These are phyloP conservation scores for Colletotrichum costaricense DNA, from an alignment of 2,329 filamentous ascomycete genomes.

Conservation along the genomic window DNA sequence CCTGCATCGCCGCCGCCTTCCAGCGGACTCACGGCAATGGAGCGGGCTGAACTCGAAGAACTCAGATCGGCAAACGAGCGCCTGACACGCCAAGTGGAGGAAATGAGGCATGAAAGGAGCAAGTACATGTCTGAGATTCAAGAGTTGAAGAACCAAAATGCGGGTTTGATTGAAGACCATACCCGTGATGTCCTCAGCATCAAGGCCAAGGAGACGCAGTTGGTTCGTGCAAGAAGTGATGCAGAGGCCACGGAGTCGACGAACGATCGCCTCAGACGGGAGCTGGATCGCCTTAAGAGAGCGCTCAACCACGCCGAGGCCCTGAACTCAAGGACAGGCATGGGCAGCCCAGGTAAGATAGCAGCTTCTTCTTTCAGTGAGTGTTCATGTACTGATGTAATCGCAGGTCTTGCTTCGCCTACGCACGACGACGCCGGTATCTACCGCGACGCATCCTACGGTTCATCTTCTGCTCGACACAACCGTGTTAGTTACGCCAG, in stretches of 20 bases:
- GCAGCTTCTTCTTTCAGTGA: too few relatives aligned
- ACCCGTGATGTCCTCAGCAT: conserved; percentile 95
- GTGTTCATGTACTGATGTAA: background rate
- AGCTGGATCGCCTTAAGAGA: conserved; percentile 93
- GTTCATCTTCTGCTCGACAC: conserved; percentile 47
- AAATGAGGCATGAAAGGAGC: conserved; percentile 83
- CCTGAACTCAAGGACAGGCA: conserved; percentile 47
- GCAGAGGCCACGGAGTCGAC: conserved; percentile 88
- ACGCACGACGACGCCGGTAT: conserved; percentile 69
- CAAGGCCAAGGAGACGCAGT: conserved; percentile 97
- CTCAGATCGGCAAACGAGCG: conserved; percentile 86
- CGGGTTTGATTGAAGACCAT: conserved; percentile 95
- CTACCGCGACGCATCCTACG: conserved; percentile 61
- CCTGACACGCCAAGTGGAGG: conserved; percentile 79
- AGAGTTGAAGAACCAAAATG: conserved; percentile 96
- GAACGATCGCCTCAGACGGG: conserved; percentile 84
- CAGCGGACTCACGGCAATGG: conserved; percentile 79
- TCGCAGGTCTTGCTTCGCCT: conserved; percentile 59
- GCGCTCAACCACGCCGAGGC: conserved; percentile 76
- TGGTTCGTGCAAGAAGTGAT: conserved; percentile 91
- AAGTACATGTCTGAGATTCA: conserved; percentile 88
- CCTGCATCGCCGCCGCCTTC: conserved; percentile 67
- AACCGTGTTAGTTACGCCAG: conserved; percentile 74
- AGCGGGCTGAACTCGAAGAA: conserved; percentile 92
- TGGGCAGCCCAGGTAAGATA: conserved; percentile 42